Evolutionary conservation across 2,329 filamentous ascomycete genomes (phyloP), one percentile per base, ranked within the genome.

Genomic region (Fusarium nygamai): DNA sequence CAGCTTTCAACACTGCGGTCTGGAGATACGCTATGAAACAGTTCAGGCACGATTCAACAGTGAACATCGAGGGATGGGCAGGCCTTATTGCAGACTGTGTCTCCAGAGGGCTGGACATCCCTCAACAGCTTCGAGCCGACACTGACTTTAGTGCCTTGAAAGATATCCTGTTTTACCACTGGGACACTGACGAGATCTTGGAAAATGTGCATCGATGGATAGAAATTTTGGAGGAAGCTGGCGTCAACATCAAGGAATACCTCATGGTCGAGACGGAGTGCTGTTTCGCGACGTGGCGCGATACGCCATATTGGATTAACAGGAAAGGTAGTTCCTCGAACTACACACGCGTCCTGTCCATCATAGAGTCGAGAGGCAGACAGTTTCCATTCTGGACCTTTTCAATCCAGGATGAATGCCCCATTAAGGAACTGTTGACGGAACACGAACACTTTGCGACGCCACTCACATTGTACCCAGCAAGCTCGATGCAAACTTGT

Each of bases 91-190:
- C 27, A 12, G 46, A 17, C 4, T 48, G 46, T 31, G 14, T 48
- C 10, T 17, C 3, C 0, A n/a, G 46, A 9, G 27, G 20, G 0
- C 0, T 48, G 14, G 14, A 31, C 5, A 31, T 50, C 5, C 14
- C 31, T 12, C 47, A 50, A 31, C 47, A 50, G 14, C 29, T 50
- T n/a, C 47, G 29, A 12, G 6, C 0, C 3, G 16, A 31, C 10
- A n/a, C 7, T 8, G 20, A 50, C 5, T 31, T n/a, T 5, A 50
- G 27, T 11, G 27, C 29, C 3, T n/a, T 50, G 29, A 50, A 31
- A 31, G 47, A 31, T 19, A 50, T 33, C 3, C 0, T 50, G 3
- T 50, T 50, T 11, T 31, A 50, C 47, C 4, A 7, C 5, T 50
- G 47, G 47, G 29, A 50, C 29, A n/a, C 16, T 12, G 29, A 19